Evolutionary conservation across 164 flowering plant species (phyloP).

Genomic region (Santalum album): DNA sequence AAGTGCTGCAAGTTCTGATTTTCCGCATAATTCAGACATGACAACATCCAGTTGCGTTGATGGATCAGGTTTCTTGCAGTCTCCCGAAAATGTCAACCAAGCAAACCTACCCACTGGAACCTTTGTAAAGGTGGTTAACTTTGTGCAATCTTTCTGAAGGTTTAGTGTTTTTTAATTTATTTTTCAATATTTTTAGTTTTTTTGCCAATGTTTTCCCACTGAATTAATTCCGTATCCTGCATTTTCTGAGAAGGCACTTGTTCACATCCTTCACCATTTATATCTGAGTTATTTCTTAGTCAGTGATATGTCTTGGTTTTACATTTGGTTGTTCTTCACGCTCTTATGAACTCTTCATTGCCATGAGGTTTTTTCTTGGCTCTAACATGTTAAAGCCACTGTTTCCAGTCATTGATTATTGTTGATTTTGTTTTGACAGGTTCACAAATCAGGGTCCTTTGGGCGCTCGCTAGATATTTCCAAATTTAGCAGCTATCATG

Average conservation of each 20-base stretch:
- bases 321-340: neutral
- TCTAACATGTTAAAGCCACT: too few species aligned
- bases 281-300: too few species aligned
- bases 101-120: constrained; percentile 53
- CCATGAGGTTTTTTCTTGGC: too few species aligned
- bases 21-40: constrained; percentile 48
- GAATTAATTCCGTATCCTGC: neutral
- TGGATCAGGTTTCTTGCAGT: constrained; percentile 73
- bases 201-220: too few species aligned
- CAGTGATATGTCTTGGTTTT: too few species aligned
- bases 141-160: too few species aligned
- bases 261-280: too few species aligned
- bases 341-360: too few species aligned
- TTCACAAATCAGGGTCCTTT: constrained; percentile 80
- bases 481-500: constrained; percentile 83
- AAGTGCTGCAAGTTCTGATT: constrained; percentile 43
- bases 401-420: too few species aligned
- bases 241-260: too few species aligned
- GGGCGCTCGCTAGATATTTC: constrained; percentile 90
- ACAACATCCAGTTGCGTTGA: constrained; percentile 63
- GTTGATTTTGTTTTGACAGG: constrained; percentile 31
- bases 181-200: too few species aligned
- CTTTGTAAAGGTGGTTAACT: constrained; percentile 99
- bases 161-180: too few species aligned
- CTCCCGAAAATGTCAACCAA: constrained; percentile 65